These are phyloP conservation scores for Candida argentea DNA, from an alignment of 805 yeast species.

Conservation along the genomic window DNA sequence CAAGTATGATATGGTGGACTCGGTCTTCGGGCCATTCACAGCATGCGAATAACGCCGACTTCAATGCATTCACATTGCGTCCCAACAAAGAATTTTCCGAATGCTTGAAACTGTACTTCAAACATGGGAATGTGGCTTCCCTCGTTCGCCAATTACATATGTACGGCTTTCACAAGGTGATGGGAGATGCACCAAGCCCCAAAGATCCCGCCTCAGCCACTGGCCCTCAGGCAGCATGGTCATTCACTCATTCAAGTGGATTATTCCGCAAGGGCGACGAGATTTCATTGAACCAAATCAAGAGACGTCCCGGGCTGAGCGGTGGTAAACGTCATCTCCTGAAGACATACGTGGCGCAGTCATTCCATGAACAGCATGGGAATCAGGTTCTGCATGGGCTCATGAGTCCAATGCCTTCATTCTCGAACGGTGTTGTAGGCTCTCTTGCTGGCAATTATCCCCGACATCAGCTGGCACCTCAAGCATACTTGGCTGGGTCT, in stretches of 20 bases:
- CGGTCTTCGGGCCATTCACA: no score
- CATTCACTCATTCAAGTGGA: constrained; percentile 44
- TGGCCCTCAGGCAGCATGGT: constrained; percentile 52
- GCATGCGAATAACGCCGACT: constrained; percentile 31
- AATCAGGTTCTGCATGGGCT: no score
- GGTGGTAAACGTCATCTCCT: no score
- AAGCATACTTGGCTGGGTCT: no score
- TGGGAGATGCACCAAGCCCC: constrained; percentile 22
- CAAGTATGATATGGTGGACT: constrained; percentile 35
- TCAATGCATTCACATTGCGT: constrained; percentile 50
- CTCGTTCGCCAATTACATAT: constrained; percentile 91
- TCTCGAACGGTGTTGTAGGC: no score
- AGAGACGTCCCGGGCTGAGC: constrained; percentile 39
- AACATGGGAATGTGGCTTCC: constrained; percentile 88
- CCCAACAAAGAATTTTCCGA: constrained; percentile 57
- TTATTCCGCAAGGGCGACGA: constrained; percentile 41
- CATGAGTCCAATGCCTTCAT: no score
- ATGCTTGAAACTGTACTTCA: constrained; percentile 65
- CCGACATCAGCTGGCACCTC: no score
- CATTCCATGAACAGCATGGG: no score
- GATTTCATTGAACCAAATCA: constrained; percentile 33
- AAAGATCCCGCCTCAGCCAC: no score
- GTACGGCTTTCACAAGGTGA: constrained; percentile 91
- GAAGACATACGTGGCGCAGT: no score
- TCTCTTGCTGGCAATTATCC: no score